phyloP scores from a whole-genome alignment of 1,284 basidiomycete genomes.

The Moesziomyces parantarcticus region DNA sequence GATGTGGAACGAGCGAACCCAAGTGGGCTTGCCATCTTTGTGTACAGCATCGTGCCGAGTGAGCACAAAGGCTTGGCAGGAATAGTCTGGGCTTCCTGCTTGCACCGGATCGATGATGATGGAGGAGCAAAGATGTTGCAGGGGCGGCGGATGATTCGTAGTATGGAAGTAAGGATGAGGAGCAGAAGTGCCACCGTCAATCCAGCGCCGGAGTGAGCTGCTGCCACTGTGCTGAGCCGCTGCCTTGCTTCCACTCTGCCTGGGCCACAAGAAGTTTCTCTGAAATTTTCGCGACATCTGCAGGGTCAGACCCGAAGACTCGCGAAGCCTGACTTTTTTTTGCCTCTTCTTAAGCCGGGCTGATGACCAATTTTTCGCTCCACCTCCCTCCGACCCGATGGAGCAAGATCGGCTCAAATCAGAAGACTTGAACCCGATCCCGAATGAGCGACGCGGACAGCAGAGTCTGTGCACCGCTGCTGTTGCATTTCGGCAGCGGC shows the following conservation, averaged over 20 bases:
- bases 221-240: too few relatives aligned
- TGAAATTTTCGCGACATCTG: neutral
- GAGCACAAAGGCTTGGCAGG: too few relatives aligned
- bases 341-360: too few relatives aligned
- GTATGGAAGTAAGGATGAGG: neutral
- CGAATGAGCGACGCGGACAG: too few relatives aligned
- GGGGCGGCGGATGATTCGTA: neutral
- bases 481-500: too few relatives aligned
- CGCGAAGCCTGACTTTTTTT: too few relatives aligned
- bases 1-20: conserved; percentile 23
- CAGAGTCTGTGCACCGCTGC: too few relatives aligned
- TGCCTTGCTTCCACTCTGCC: too few relatives aligned
- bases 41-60: conserved; percentile 30
- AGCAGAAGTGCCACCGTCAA: neutral
- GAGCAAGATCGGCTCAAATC: too few relatives aligned
- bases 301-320: neutral
- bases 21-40: conserved; percentile 28
- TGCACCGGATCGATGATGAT: conserved; percentile 7
- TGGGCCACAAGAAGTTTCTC: neutral
- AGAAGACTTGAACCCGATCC: too few relatives aligned
- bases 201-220: neutral
- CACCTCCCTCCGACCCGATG: too few relatives aligned
- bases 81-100: neutral
- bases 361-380: neutral
- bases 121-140: neutral